Percentiles rank a stretch among this genome's conserved stretches.
Conservation (phyloP, 1,284 basidiomycete species). For the Cerrena zonata region DNA sequence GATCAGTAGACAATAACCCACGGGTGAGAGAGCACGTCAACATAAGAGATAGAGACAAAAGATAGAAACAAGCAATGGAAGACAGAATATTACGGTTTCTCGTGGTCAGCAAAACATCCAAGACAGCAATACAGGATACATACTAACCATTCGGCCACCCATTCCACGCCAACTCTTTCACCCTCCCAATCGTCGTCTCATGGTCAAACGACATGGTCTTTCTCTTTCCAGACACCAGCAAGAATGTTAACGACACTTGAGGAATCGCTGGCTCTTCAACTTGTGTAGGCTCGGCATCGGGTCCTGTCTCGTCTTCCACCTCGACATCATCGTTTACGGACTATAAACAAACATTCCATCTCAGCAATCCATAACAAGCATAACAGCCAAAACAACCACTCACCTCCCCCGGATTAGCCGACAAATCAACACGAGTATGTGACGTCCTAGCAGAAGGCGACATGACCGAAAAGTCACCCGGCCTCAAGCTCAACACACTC, state of each 20-base stretch:
- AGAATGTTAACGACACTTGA: constrained; percentile 67
- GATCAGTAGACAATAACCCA: constrained; percentile 4
- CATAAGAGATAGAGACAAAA: no score
- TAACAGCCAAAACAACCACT: neutral
- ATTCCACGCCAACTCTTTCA: constrained; percentile 82
- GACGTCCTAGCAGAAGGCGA: constrained; percentile 34
- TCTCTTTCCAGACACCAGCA: constrained; percentile 69
- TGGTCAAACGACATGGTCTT: constrained; percentile 76
- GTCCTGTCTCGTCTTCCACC: neutral
- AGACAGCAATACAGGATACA: constrained; percentile 5
- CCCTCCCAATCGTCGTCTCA: constrained; percentile 69
- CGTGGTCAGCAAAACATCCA: neutral
- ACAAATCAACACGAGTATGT: constrained; percentile 32
- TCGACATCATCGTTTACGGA: constrained; percentile 9
- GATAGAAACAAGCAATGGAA: neutral
- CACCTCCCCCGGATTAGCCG: constrained; percentile 15
- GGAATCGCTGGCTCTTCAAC: constrained; percentile 33
- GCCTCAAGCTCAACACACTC: no score
- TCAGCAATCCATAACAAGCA: no score
- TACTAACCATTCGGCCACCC: constrained; percentile 71
- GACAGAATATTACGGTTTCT: neutral
- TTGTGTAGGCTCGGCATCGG: constrained; percentile 10
- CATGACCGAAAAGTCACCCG: constrained; percentile 23
- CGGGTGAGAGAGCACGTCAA: no score
- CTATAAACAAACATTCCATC: no score